phyloP scores from a whole-genome alignment of 2,329 filamentous ascomycete genomes.

The Fusarium sp. region DNA sequence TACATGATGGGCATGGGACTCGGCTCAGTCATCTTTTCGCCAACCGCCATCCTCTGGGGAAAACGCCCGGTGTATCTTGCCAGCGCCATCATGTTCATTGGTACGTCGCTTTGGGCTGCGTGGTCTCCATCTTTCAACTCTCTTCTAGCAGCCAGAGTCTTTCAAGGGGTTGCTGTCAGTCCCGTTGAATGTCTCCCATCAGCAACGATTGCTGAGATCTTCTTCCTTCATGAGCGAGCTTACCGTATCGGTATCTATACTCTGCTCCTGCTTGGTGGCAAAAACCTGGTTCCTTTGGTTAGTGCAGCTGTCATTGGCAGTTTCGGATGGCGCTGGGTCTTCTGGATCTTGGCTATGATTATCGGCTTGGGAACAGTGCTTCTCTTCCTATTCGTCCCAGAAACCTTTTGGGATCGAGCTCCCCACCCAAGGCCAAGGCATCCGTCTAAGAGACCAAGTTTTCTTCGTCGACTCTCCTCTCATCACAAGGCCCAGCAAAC shows the following conservation, averaged over 20 bases:
- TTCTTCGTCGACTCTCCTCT: conserved; percentile 66
- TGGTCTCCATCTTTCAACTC: conserved; percentile 85
- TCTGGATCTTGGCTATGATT: conserved; percentile 88
- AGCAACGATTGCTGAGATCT: conserved; percentile 95
- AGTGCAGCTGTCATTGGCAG: conserved; percentile 87
- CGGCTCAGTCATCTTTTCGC: conserved; percentile 86
- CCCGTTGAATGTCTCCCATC: conserved; percentile 94
- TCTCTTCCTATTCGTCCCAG: conserved; percentile 91
- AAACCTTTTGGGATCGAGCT: conserved; percentile 95
- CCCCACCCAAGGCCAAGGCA: conserved; percentile 62
- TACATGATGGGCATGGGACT: conserved; percentile 95
- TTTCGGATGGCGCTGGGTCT: conserved; percentile 90
- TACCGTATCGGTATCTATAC: conserved; percentile 96
- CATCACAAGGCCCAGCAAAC: conserved; percentile 48
- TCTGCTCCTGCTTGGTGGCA: conserved; percentile 87
- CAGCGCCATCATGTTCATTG: conserved; percentile 82
- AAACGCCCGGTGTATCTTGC: conserved; percentile 92
- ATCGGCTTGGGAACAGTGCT: conserved; percentile 79
- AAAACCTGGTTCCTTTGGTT: conserved; percentile 90
- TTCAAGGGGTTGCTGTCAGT: conserved; percentile 90
- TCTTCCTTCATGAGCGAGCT: conserved; percentile 93
- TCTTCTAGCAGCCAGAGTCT: conserved; percentile 84
- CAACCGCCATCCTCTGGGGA: conserved; percentile 90
- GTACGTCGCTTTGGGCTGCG: conserved; percentile 87
- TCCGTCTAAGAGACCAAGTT: conserved; percentile 59